Evolutionary conservation across 1,139 yeast species (phyloP).

Genomic region (Suhomyces guaymorum): DNA sequence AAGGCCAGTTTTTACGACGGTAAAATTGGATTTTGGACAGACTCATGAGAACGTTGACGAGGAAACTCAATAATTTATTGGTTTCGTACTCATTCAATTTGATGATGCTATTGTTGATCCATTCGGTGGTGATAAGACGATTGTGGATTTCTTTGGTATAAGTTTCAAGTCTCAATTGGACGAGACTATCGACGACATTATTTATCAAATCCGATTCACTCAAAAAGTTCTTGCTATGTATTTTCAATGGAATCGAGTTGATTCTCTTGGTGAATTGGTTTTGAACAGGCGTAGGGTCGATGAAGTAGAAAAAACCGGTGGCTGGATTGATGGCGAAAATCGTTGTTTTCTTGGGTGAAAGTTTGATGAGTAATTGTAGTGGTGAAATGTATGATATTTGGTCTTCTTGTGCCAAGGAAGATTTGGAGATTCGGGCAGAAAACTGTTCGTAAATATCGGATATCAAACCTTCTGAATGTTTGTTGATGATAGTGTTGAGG

Average conservation of each 20-base stretch:
- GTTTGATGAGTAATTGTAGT: constrained; percentile 38
- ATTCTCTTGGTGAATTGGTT: constrained; percentile 35
- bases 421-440: constrained; percentile 1
- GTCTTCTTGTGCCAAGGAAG: constrained; percentile 1
- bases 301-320: constrained; percentile 47
- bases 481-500: constrained; percentile 35
- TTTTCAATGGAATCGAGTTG: constrained; percentile 28
- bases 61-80: constrained; percentile 24
- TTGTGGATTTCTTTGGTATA: constrained; percentile 53
- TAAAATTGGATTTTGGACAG: constrained; percentile 47
- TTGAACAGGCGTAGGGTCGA: constrained; percentile 46
- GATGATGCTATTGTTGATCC: constrained; percentile 62
- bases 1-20: constrained; percentile 69
- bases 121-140: constrained; percentile 62
- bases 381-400: constrained; percentile 28
- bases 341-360: constrained; percentile 38
- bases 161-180: constrained; percentile 54
- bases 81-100: constrained; percentile 44
- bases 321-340: constrained; percentile 47
- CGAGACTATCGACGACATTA: constrained; percentile 39
- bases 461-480: constrained; percentile 41
- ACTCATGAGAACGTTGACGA: constrained; percentile 14
- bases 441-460: constrained; percentile 21
- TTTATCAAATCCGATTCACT: constrained; percentile 35
- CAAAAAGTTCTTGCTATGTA: constrained; percentile 22